These are phyloP conservation scores for Boletus mariae DNA, from an alignment of 1,284 basidiomycete species.

Conservation along the genomic window DNA sequence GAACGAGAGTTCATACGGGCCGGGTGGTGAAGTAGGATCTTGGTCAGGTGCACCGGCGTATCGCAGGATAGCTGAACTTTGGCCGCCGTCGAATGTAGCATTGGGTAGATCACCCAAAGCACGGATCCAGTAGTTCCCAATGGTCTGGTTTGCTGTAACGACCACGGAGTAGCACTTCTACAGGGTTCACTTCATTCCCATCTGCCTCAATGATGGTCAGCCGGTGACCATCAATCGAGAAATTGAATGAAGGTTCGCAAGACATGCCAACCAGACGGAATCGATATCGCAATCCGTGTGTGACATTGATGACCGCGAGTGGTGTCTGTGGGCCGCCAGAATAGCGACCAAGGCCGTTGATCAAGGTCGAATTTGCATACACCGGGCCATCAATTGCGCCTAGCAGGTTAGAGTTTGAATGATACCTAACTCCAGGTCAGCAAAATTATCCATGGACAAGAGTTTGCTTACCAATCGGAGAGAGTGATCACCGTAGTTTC, in stretches of 20 bases:
- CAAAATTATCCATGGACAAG: not conserved
- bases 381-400: not conserved
- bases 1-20: constrained; percentile 28
- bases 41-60: constrained; percentile 42
- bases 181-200: constrained; percentile 39
- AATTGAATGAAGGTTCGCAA: constrained; percentile 35
- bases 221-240: constrained; percentile 40
- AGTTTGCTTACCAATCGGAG: constrained; percentile 22
- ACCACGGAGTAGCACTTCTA: constrained; percentile 40
- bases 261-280: constrained; percentile 35
- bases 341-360: constrained; percentile 49
- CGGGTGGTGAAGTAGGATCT: constrained; percentile 32
- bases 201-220: constrained; percentile 51
- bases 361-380: constrained; percentile 38
- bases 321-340: constrained; percentile 28
- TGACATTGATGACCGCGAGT: constrained; percentile 35
- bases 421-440: constrained; percentile 24
- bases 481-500: constrained; percentile 32
- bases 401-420: constrained; percentile 16
- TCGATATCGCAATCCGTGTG: constrained; percentile 27
- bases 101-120: constrained; percentile 11
- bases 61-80: constrained; percentile 51
- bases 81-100: constrained; percentile 33
- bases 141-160: constrained; percentile 31
- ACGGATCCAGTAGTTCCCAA: constrained; percentile 47